Conservation (phyloP, 257 asterid genomes). For the Buddleja alternifolia region DNA sequence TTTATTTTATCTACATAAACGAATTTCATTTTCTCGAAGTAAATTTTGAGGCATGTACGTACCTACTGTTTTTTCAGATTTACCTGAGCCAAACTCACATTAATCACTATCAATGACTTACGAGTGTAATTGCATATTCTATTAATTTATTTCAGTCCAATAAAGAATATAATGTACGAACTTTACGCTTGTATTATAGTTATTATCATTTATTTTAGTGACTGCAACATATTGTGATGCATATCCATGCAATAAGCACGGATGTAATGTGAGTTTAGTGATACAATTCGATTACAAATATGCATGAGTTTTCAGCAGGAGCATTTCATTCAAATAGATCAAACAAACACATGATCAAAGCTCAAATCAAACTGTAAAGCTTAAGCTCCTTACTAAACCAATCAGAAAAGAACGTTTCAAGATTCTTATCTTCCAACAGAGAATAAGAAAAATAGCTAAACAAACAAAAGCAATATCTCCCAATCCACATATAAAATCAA, state of each 20-base stretch:
- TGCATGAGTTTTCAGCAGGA: background rate
- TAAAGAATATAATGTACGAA: background rate
- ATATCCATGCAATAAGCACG: background rate
- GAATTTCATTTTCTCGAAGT: too few relatives aligned
- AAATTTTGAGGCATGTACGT: too few relatives aligned
- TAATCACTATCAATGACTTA: too few relatives aligned
- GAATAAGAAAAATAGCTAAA: too few relatives aligned
- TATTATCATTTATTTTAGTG: background rate
- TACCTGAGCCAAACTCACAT: too few relatives aligned
- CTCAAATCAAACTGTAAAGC: constrained; percentile 4
- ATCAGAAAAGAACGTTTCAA: constrained; percentile 1
- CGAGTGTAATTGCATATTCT: too few relatives aligned
- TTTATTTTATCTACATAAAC: too few relatives aligned
- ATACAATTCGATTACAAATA: background rate
- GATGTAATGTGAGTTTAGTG: background rate
- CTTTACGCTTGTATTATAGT: background rate
- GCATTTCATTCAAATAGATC: background rate
- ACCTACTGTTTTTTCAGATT: too few relatives aligned
- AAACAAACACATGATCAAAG: background rate
- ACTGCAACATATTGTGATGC: background rate
- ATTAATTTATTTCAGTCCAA: too few relatives aligned
- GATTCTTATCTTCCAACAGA: background rate
- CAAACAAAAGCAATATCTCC: too few relatives aligned
- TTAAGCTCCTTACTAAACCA: background rate
- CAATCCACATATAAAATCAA: background rate